Evolutionary conservation across 2,329 filamentous ascomycete species (phyloP), one percentile per base, ranked within the genome.

Genomic region (Cladophialophora yegresii): DNA sequence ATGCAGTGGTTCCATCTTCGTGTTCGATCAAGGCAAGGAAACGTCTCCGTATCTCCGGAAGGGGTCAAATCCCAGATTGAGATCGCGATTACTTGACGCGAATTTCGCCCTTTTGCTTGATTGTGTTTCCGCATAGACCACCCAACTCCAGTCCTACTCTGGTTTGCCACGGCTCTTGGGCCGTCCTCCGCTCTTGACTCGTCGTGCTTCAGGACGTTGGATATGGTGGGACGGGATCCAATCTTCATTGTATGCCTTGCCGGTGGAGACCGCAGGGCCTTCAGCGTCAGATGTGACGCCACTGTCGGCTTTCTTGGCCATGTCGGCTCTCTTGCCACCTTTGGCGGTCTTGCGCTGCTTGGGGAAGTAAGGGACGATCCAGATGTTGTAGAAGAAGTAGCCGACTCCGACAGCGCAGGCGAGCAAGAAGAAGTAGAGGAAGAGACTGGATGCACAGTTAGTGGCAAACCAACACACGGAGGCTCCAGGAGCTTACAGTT

Each of bases 321-420:
- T 22, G 16, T 59, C 57, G 20, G 43, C 32, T 67, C 81, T 81
- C 77, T 85, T 85, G 72, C 82, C 83, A 67, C 83, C 81, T 28
- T 59, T 59, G 33, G 47, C 47, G 26, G 50, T 47, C 62, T 67
- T 70, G 45, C 68, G 66, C 73, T 81, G 82, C 78, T 87, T 92
- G 55, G 95, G 93, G 84, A 98, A 96, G 76, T 99, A 90, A 13
- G 92, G 89, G 73, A 92, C 91, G 79, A 99, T 90, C 92, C 93
- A 98, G 74, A 93, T 96, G 83, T 89, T 95, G 86, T 99, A 99
- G 81, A 97, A 92, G 79, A 96, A 96, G 87, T 93, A 97, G 76
- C 89, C 86, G 60, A 89, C 92, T 67, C 90, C 92, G 70, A 80
- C 87, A 76, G 96, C 96, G 68, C 84, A 85, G 67, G 84, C 88